Conservation (phyloP, 352 stramenopile species). For the Pythium insidiosum region DNA sequence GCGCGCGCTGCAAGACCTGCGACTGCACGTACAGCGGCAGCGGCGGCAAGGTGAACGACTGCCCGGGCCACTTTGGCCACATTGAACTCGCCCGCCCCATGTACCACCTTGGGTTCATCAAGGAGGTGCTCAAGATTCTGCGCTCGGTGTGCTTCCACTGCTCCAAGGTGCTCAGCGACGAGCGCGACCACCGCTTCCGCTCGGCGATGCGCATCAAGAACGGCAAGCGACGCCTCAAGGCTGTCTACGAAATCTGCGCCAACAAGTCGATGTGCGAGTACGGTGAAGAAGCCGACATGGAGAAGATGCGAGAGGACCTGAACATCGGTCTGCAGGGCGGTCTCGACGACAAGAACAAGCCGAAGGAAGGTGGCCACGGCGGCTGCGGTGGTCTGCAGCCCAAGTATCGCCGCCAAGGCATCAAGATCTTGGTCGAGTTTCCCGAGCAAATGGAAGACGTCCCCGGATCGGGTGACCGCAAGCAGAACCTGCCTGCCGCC, state of each 20-base stretch:
- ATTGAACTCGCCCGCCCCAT: slow-evolving; percentile 96
- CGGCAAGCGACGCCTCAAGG: slow-evolving; percentile 88
- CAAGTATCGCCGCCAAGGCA: slow-evolving; percentile 94
- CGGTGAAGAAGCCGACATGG: slow-evolving; percentile 78
- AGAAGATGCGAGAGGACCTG: slow-evolving; percentile 84
- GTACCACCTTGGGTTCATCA: slow-evolving; percentile 98
- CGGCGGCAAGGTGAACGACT: slow-evolving; percentile 93
- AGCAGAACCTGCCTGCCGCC: slow-evolving; percentile 94
- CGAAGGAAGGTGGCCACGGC: slow-evolving; percentile 73
- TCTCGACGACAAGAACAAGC: slow-evolving; percentile 76
- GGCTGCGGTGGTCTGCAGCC: slow-evolving; percentile 85
- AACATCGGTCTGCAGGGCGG: slow-evolving; percentile 81
- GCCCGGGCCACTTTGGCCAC: slow-evolving; percentile 99
- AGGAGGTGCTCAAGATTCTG: slow-evolving; percentile 92
- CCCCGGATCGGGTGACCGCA: slow-evolving; percentile 92
- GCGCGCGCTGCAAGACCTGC: slow-evolving; percentile 87
- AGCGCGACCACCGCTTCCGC: slow-evolving; percentile 76
- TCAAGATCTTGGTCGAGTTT: slow-evolving; percentile 95
- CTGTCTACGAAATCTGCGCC: slow-evolving; percentile 92
- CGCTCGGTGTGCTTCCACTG: slow-evolving; percentile 97
- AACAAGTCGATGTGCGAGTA: slow-evolving; percentile 88
- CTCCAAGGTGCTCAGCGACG: slow-evolving; percentile 91
- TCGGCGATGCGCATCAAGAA: slow-evolving; percentile 85
- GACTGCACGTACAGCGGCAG: slow-evolving; percentile 90
- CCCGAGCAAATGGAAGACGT: slow-evolving; percentile 93